These are phyloP conservation scores for Trametes cingulata DNA, from an alignment of 768 basidiomycete species.

Conservation along the genomic window DNA sequence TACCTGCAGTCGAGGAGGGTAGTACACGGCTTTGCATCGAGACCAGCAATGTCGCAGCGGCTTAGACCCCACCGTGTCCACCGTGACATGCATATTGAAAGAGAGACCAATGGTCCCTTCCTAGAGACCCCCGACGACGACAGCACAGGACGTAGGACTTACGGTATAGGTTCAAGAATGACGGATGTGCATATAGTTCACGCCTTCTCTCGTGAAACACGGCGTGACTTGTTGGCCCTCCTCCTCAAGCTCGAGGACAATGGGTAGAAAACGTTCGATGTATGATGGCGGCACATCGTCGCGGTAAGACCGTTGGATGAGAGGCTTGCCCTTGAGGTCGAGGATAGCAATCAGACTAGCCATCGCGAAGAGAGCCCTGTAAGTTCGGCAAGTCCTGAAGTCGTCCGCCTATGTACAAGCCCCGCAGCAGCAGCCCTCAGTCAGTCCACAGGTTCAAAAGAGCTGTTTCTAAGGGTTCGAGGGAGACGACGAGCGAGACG, in stretches of 20 bases:
- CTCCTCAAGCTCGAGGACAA: slow-evolving; percentile 94
- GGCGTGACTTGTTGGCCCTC: slow-evolving; percentile 96
- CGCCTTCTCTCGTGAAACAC: slow-evolving; percentile 91
- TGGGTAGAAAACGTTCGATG: slow-evolving; percentile 91
- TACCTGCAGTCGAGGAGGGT: too few species aligned
- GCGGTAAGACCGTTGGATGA: slow-evolving; percentile 94
- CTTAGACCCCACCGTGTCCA: too few species aligned
- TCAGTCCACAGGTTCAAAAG: too few species aligned
- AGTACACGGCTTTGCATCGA: too few species aligned
- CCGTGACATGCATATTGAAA: too few species aligned
- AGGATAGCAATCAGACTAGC: slow-evolving; percentile 86
- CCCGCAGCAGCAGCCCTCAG: neutral
- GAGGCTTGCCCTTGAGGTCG: slow-evolving; percentile 97
- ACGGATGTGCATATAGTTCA: slow-evolving; percentile 98
- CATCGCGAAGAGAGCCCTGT: slow-evolving; percentile 38
- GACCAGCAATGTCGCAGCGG: too few species aligned
- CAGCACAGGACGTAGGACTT: slow-evolving; percentile 40
- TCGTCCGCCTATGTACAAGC: too few species aligned
- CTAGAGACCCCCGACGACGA: too few species aligned
- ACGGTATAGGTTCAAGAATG: slow-evolving; percentile 98
- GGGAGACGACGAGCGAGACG: neutral
- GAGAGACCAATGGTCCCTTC: too few species aligned
- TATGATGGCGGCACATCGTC: slow-evolving; percentile 91
- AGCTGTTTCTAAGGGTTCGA: too few species aligned
- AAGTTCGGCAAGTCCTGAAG: neutral